These are phyloP conservation scores for Podila minutissima DNA, from an alignment of 192 early-diverging fungal species.

Conservation along the genomic window DNA sequence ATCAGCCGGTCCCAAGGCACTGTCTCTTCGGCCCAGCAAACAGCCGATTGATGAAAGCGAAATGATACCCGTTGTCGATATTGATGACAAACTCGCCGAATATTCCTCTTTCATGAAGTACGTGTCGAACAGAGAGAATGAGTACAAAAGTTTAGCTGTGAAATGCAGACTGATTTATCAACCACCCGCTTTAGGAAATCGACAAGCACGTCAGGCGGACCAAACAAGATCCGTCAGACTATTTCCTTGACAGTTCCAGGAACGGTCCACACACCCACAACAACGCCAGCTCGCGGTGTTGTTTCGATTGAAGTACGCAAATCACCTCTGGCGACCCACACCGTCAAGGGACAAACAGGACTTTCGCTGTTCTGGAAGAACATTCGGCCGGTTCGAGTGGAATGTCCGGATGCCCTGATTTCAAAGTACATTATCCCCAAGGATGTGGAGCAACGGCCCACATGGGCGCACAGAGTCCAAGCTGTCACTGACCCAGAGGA, in stretches of 20 bases:
- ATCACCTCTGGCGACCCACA: conserved; percentile 11
- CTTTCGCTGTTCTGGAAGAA: conserved; percentile 48
- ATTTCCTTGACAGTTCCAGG: conserved; percentile 43
- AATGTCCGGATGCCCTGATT: conserved; percentile 28
- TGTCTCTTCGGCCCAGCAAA: conserved; percentile 31
- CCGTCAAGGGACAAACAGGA: conserved; percentile 37
- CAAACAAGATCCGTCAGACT: conserved; percentile 17
- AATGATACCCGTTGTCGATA: conserved; percentile 45
- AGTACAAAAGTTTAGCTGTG: too few relatives aligned
- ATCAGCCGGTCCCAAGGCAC: conserved; percentile 17
- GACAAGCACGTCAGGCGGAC: conserved; percentile 1
- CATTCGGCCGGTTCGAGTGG: conserved; percentile 38
- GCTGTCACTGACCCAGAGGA: conserved; percentile 5
- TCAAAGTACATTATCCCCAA: conserved; percentile 38
- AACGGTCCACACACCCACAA: conserved; percentile 3
- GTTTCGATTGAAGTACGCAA: conserved; percentile 46
- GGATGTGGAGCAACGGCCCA: conserved; percentile 38
- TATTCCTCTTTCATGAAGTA: conserved; percentile 52
- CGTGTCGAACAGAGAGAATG: not conserved
- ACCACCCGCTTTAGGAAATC: conserved; percentile 18
- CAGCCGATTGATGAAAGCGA: conserved; percentile 26
- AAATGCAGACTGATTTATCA: too few relatives aligned
- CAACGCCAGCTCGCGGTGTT: conserved; percentile 12
- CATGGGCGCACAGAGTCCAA: conserved; percentile 49
- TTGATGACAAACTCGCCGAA: conserved; percentile 43